phyloP scores from a whole-genome alignment of 2,329 filamentous ascomycete genomes.

The Aureobasidium melanogenum region DNA sequence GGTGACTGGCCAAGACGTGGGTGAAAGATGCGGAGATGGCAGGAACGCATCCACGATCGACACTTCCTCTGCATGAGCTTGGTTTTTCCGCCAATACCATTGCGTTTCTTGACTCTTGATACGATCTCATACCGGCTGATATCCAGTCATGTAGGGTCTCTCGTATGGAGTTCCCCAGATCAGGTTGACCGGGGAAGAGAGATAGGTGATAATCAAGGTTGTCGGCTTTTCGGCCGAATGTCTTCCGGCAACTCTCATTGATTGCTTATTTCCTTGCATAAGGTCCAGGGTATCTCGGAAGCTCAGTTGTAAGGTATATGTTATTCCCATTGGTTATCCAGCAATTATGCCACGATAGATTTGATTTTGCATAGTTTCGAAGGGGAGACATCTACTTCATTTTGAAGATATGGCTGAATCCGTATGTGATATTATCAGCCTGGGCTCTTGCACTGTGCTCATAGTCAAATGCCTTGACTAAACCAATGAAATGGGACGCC shows the following conservation, averaged over 20 bases:
- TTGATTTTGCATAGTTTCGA: background rate
- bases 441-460: constrained; percentile 47
- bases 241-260: background rate
- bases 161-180: background rate
- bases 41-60: background rate
- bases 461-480: constrained; percentile 79
- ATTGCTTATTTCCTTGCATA: background rate
- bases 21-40: background rate
- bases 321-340: background rate
- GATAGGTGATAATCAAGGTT: background rate
- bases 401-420: background rate
- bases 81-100: constrained; percentile 6
- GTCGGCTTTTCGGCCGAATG: background rate
- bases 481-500: constrained; percentile 67
- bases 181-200: background rate
- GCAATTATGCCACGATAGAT: background rate
- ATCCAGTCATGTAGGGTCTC: background rate
- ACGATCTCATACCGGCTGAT: background rate
- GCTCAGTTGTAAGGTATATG: background rate
- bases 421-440: background rate
- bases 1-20: background rate
- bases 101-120: background rate
- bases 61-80: background rate
- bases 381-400: background rate
- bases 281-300: background rate